Conservation (phyloP, 495 filamentous ascomycete genomes). For the Schizothecium vesticola region DNA sequence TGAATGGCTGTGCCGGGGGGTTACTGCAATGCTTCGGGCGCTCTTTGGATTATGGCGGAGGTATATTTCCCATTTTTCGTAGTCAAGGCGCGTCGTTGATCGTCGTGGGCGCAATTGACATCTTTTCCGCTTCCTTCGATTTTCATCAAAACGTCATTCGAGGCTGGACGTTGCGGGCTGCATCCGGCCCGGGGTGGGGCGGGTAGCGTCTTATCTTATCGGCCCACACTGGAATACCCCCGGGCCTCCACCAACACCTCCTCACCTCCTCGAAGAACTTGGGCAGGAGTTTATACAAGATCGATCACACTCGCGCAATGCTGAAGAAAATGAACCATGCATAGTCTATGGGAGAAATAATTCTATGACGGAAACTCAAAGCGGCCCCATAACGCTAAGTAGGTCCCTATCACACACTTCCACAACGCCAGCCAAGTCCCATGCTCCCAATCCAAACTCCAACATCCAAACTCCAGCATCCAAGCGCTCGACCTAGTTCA, state of each 20-base stretch:
- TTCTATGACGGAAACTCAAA: neutral
- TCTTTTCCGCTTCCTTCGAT: neutral
- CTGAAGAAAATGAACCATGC: neutral
- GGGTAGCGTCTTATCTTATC: neutral
- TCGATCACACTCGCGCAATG: neutral
- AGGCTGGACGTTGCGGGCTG: neutral
- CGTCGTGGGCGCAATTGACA: neutral
- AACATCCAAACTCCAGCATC: no score
- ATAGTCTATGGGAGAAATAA: neutral
- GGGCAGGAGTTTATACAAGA: neutral
- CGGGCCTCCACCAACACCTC: neutral
- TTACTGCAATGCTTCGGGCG: slow-evolving; percentile 5
- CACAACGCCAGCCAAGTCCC: neutral
- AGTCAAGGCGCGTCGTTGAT: neutral
- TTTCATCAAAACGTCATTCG: slow-evolving; percentile 9
- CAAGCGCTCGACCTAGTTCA: neutral
- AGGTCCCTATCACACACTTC: neutral
- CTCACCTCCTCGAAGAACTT: no score
- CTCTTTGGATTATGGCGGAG: slow-evolving; percentile 5
- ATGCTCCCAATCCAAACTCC: neutral
- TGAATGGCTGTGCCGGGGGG: neutral
- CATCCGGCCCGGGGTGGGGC: neutral
- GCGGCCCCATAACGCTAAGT: neutral
- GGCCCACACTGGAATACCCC: neutral
- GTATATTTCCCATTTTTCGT: neutral